Base-by-base conservation (phyloP, 805 yeast genomes). In the Barnettozyma vustinii region DNA sequence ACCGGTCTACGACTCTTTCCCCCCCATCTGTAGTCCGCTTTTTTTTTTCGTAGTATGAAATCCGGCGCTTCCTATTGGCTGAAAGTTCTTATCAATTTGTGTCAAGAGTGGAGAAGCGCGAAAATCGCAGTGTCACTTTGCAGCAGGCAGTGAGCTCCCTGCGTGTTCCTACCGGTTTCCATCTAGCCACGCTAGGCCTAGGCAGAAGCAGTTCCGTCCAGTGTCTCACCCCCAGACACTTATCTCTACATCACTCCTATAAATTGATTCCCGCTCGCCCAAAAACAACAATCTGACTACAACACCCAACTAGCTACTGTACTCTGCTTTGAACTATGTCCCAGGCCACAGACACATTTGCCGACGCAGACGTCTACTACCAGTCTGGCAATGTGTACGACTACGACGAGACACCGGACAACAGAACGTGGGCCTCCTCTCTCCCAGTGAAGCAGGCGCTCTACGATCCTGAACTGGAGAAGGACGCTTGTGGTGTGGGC, bases 401-500 rank as follows among this genome's bases (percentile, higher is more conserved):
- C 36, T 87, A 87, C 67, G 89, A 86, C 58, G 92, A 86, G 64
- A 74, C 79, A 26, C 83, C 87, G 30, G 83, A 78, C 57, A 88
- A 90, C 75, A 80, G 73, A 57, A 84, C 96, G 4, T 92, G 98
- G 98, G 97, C 97, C 21, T 80, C 85, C 43, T 77, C 94, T 9
- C 75, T 92, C 55, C 98, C 98, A 43, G 77, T 79, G 41, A 81
- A 82, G 56, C 84, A 90, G 69, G 98, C 96, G 35, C 81, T 92
- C 47, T 92, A 92, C 69, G 88, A 94, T 67, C 99, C 98, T 10
- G 94, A 87, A 50, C 80, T 75, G 59, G 99, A 92, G 67, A 88
- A 89, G 62, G 99, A 92, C 64, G 97, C 97, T 44, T 92, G 99
- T 77, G 99, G 99, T 73, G 98, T 94, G 45, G 99, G 99, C 54